Evolutionary conservation across 306 rosid genomes (phyloP).

Genomic region (Alnus glutinosa): DNA sequence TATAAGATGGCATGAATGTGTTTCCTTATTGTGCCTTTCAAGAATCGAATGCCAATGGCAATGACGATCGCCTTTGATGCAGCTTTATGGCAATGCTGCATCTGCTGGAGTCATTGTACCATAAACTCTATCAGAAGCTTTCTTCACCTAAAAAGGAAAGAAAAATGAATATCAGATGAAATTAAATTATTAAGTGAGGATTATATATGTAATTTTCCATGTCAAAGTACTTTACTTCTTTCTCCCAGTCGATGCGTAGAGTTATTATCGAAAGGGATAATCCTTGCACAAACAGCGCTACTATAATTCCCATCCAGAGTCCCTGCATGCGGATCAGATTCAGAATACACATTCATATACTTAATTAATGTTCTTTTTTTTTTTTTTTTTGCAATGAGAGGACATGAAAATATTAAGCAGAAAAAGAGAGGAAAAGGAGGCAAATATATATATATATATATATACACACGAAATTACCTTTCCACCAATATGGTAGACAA

Average conservation of each 20-base stretch:
- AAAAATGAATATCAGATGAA: not conserved
- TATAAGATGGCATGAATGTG: not conserved
- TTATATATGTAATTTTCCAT: not conserved
- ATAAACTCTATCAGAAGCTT: conserved; percentile 33
- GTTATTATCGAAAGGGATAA: conserved; percentile 15
- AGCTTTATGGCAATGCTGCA: conserved; percentile 1
- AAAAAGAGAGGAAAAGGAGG: not conserved
- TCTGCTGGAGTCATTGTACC: not conserved
- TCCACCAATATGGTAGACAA: conserved; percentile 39
- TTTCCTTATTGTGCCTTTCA: not conserved
- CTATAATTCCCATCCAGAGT: conserved; percentile 28
- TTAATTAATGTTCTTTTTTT: too few relatives aligned
- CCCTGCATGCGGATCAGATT: conserved; percentile 15
- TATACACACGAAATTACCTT: conserved; percentile 13
- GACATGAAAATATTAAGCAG: not conserved
- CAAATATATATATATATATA: too few relatives aligned
- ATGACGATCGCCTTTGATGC: not conserved
- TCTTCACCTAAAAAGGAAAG: conserved; percentile 31
- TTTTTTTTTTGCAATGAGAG: too few relatives aligned
- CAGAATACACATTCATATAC: not conserved
- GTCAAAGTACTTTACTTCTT: conserved; percentile 17
- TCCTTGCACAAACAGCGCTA: conserved; percentile 24
- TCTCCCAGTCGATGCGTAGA: conserved; percentile 29
- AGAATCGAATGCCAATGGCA: not conserved
- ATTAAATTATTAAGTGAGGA: not conserved